Evolutionary conservation across 2,329 filamentous ascomycete species (phyloP).

Genomic region (Coniochaeta sp.): DNA sequence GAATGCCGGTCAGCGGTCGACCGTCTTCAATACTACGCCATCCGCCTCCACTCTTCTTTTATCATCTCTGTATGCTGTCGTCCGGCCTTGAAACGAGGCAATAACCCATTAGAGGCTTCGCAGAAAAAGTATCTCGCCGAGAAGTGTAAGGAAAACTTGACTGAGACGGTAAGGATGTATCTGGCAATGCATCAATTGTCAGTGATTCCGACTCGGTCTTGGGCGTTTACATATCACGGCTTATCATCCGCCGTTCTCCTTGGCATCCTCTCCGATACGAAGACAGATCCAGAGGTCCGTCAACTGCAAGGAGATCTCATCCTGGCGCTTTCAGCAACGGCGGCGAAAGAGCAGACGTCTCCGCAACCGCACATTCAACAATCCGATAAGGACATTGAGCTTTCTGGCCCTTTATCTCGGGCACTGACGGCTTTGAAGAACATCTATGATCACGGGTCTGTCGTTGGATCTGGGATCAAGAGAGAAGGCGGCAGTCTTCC

Average conservation of each 20-base stretch:
- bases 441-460: conserved; percentile 58
- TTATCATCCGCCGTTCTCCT: conserved; percentile 58
- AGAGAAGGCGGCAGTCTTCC: conserved; percentile 37
- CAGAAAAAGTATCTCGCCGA: conserved; percentile 50
- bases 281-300: conserved; percentile 54
- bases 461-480: conserved; percentile 40
- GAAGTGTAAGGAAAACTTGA: conserved; percentile 54
- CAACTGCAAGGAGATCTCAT: conserved; percentile 59
- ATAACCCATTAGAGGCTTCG: conserved; percentile 36
- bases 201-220: conserved; percentile 57
- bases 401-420: conserved; percentile 53
- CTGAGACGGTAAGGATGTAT: conserved; percentile 61
- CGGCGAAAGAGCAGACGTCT: conserved; percentile 49
- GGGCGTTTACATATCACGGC: conserved; percentile 62
- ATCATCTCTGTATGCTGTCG: conserved; percentile 59
- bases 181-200: conserved; percentile 62
- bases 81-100: conserved; percentile 47
- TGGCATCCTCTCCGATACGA: conserved; percentile 56
- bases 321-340: conserved; percentile 53
- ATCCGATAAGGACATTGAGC: conserved; percentile 53
- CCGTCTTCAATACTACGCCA: conserved; percentile 55
- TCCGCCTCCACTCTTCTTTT: conserved; percentile 58
- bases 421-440: conserved; percentile 55
- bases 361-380: conserved; percentile 44
- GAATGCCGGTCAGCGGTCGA: conserved; percentile 57